A percentile compares a stretch with the other conserved stretches of the same genome.
These are phyloP conservation scores for Chenopodium album DNA, from an alignment of 148 eudicot genomes.

Conservation along the genomic window DNA sequence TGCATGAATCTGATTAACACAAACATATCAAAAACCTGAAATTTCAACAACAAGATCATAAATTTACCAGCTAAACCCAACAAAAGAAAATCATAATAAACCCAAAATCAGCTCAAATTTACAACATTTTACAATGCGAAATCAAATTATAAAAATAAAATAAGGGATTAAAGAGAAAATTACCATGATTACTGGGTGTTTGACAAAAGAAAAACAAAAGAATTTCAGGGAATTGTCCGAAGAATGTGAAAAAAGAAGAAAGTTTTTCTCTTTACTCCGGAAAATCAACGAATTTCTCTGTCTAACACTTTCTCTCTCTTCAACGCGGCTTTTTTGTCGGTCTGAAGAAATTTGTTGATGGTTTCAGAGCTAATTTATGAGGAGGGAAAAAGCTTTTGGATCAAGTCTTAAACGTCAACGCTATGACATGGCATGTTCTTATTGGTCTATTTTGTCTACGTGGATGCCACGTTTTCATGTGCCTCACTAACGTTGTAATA, in stretches of 20 bases:
- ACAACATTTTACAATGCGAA: neutral
- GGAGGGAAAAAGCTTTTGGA: no score
- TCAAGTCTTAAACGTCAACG: slow-evolving; percentile 27
- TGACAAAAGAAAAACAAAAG: neutral
- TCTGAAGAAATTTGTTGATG: neutral
- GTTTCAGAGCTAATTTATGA: neutral
- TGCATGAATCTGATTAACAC: neutral
- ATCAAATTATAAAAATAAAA: neutral
- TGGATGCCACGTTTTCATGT: slow-evolving; percentile 17
- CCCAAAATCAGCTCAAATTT: neutral
- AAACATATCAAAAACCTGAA: neutral
- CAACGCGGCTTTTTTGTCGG: neutral
- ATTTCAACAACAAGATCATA: slow-evolving; percentile 8
- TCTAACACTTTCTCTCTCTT: neutral
- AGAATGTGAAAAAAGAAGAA: neutral
- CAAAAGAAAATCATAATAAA: neutral
- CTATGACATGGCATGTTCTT: neutral
- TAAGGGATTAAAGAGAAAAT: neutral
- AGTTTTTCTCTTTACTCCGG: slow-evolving; percentile 17
- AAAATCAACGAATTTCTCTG: neutral
- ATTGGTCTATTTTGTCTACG: slow-evolving; percentile 15
- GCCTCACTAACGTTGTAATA: neutral
- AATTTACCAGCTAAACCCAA: neutral
- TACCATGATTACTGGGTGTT: slow-evolving; percentile 26
- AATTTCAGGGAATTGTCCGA: slow-evolving; percentile 2